A percentile compares a stretch with the other conserved stretches of the same genome.
Evolutionary conservation across 2,329 filamentous ascomycete species (phyloP).

Genomic region (Arthrobotrys conoides): DNA sequence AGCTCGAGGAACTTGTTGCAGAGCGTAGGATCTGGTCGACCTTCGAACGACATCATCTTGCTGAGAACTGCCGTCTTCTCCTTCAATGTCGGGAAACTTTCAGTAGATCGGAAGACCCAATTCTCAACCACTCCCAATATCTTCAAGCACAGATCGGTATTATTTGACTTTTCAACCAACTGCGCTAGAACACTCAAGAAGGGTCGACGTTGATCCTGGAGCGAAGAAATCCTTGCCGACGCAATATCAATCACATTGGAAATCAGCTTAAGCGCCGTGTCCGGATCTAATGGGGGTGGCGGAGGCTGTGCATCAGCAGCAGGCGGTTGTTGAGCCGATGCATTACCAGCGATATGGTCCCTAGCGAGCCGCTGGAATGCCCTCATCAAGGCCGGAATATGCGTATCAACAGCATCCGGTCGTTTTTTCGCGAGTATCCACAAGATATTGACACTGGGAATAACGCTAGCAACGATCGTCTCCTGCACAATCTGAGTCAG

Average conservation of each 20-base stretch:
- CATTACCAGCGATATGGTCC: constrained; percentile 82
- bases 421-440: constrained; percentile 91
- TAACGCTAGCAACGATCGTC: constrained; percentile 83
- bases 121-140: constrained; percentile 92
- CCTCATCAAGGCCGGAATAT: constrained; percentile 91
- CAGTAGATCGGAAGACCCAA: constrained; percentile 96
- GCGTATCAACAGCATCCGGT: constrained; percentile 88
- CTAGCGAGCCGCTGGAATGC: constrained; percentile 93
- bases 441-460: constrained; percentile 90
- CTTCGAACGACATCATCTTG: constrained; percentile 98
- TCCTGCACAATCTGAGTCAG: constrained; percentile 89
- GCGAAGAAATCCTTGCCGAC: constrained; percentile 88
- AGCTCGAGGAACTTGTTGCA: constrained; percentile 94
- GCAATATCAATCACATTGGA: constrained; percentile 96
- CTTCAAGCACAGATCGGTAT: constrained; percentile 88
- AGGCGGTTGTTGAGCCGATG: constrained; percentile 65
- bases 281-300: constrained; percentile 78
- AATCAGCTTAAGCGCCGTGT: constrained; percentile 90
- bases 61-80: constrained; percentile 99
- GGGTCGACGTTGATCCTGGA: constrained; percentile 90
- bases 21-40: constrained; percentile 83
- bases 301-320: constrained; percentile 73
- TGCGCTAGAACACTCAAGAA: constrained; percentile 96
- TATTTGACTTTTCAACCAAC: constrained; percentile 93
- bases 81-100: constrained; percentile 96